Evolutionary conservation across 1,284 basidiomycete genomes (phyloP), one percentile per base, ranked within the genome.

Genomic region (Trametes polyzona): DNA sequence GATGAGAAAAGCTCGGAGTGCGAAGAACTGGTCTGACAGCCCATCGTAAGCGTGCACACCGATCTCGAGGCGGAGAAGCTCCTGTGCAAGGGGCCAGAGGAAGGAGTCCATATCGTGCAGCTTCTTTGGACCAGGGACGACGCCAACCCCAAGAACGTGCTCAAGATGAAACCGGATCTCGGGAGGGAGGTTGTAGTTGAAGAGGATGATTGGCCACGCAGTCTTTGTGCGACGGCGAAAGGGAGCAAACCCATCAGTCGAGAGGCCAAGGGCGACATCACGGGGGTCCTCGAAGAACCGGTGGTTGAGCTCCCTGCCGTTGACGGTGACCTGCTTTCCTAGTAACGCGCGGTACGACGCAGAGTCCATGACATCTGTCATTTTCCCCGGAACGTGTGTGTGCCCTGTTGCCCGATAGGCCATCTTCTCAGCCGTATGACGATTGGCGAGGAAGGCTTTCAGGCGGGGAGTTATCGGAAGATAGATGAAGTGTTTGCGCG

Each of bases 61-160:
- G 2, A 55, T 10, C 1, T 66, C 65, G 1, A 81, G 71, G 9
- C 67, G 44, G 0, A 76, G 47, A 11, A 77, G 60, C 53, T 82
- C 78, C 21, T 74, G 59, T 1, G 75, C 57, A 1, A 75, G 47
- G 0, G 74, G 77, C 65, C 67, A 75, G 0, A 77, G 64, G 56
- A 79, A 81, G 0, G 76, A 79, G 60, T 80, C 72, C 4, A 73
- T 61, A 47, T 79, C 74, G 5, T 67, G 53, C 0, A 77, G 77
- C 47, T 76, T 76, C 21, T 74, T 74, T 0, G 77, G 79, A 0
- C 78, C 77, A 2, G 78, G 77, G 49, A 80, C 73, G 17, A 76
- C 64, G 10, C 77, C 75, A 8, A 78, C 41, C 19, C 60, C 64
- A 0, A 80, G 41, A 9, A 74, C 63, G 55, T 76, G 65, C 8